phyloP scores from a whole-genome alignment of 2,329 filamentous ascomycete genomes.

The Penicillium sp. region DNA sequence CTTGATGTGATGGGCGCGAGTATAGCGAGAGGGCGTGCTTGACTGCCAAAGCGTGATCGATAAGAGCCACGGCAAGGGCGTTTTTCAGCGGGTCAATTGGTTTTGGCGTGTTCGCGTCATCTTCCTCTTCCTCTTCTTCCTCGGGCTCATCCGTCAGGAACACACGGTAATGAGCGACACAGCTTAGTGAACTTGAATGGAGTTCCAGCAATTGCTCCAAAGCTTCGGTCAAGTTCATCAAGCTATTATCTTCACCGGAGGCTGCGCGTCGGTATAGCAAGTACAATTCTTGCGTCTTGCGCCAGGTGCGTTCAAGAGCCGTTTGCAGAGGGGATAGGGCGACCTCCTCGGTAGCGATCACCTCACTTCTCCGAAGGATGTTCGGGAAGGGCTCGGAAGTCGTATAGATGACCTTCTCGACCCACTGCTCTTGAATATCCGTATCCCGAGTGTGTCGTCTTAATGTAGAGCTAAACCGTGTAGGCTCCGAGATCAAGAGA shows the following conservation, averaged over 20 bases:
- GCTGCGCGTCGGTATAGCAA: slow-evolving; percentile 74
- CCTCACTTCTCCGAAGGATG: slow-evolving; percentile 85
- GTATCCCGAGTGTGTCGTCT: slow-evolving; percentile 71
- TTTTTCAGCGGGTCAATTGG: slow-evolving; percentile 66
- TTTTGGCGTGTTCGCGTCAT: slow-evolving; percentile 49
- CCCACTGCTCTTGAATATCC: slow-evolving; percentile 71
- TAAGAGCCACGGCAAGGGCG: slow-evolving; percentile 80
- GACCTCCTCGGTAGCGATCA: slow-evolving; percentile 70
- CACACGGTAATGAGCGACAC: slow-evolving; percentile 76
- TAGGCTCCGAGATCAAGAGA: slow-evolving; percentile 76
- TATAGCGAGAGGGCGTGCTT: slow-evolving; percentile 79
- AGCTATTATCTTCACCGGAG: slow-evolving; percentile 73
- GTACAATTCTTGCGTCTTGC: slow-evolving; percentile 86
- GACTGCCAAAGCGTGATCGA: slow-evolving; percentile 88
- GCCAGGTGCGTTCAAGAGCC: slow-evolving; percentile 85
- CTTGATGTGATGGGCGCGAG: slow-evolving; percentile 61
- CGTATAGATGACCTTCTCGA: slow-evolving; percentile 83
- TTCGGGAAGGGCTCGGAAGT: slow-evolving; percentile 89
- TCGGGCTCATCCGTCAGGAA: slow-evolving; percentile 64
- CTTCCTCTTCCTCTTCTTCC: slow-evolving; percentile 41
- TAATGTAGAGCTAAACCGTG: slow-evolving; percentile 76
- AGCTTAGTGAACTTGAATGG: slow-evolving; percentile 73
- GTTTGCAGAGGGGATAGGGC: slow-evolving; percentile 78
- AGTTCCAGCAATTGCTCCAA: slow-evolving; percentile 79
- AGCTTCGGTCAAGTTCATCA: slow-evolving; percentile 73